Evolutionary conservation across 164 flowering plant species (phyloP).

Genomic region (Brasenia schreberi): DNA sequence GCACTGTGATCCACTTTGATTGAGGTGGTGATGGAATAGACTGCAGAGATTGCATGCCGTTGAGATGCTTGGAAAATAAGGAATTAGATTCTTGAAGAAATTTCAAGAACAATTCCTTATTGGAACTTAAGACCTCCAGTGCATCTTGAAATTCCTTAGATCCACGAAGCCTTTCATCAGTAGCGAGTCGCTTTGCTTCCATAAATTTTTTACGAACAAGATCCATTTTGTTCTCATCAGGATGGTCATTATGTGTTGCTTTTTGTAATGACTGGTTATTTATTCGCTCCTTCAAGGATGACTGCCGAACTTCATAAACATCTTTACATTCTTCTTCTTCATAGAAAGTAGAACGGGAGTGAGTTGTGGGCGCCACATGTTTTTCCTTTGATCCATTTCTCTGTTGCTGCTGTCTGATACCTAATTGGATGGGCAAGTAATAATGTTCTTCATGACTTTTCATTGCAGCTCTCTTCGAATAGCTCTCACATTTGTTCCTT

Average conservation of each 20-base stretch:
- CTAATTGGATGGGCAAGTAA: background rate
- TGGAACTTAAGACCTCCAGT: conserved; percentile 67
- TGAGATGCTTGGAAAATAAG: conserved; percentile 39
- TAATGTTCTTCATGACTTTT: background rate
- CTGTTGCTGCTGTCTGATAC: conserved; percentile 24
- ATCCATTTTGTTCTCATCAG: conserved; percentile 55
- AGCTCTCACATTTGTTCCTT: conserved; percentile 27
- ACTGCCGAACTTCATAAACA: conserved; percentile 56
- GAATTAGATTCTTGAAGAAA: conserved; percentile 80
- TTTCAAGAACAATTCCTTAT: conserved; percentile 64
- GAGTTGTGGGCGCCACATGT: conserved; percentile 22
- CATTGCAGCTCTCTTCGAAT: conserved; percentile 8
- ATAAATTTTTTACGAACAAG: conserved; percentile 82
- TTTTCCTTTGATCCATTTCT: conserved; percentile 22
- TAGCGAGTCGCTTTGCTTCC: conserved; percentile 70
- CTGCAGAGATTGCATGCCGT: conserved; percentile 18
- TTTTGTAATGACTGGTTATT: conserved; percentile 28
- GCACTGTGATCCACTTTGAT: conserved; percentile 75
- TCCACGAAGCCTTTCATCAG: conserved; percentile 66
- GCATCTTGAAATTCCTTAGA: conserved; percentile 90
- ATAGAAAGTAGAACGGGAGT: conserved; percentile 9
- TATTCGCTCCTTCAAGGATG: conserved; percentile 17
- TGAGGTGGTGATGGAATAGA: conserved; percentile 43
- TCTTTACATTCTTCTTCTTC: conserved; percentile 44
- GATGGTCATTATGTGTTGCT: conserved; percentile 22